Percentiles rank a stretch among this genome's conserved stretches.
These are phyloP conservation scores for Sclerotinia sclerotiorum DNA, from an alignment of 2,329 filamentous ascomycete genomes.

Conservation along the genomic window DNA sequence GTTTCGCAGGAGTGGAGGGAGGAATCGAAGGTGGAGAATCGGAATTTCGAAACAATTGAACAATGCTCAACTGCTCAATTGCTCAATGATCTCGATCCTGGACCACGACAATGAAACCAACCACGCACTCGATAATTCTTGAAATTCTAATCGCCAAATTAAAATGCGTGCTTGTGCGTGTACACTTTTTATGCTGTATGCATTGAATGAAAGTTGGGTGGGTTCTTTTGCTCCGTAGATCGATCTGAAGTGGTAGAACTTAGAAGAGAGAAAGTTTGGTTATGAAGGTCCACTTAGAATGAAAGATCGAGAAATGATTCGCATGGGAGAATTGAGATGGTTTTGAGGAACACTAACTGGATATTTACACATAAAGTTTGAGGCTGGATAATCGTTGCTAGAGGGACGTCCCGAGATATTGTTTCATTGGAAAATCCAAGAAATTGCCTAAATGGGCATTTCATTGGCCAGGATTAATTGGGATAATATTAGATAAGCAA, in stretches of 20 bases:
- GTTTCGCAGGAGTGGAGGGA: slow-evolving; percentile 6
- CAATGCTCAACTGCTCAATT: slow-evolving; percentile 1
- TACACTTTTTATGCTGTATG: slow-evolving; percentile 5
- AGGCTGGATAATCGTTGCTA: slow-evolving; percentile 15
- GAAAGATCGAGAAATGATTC: slow-evolving; percentile 22
- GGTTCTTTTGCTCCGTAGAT: background rate
- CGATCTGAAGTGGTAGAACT: background rate
- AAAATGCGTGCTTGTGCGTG: background rate
- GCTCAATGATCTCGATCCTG: background rate
- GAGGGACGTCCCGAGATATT: background rate
- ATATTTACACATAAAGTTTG: slow-evolving; percentile 18
- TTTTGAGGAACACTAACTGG: slow-evolving; percentile 13
- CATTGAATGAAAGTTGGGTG: slow-evolving; percentile 14
- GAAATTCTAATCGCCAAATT: background rate
- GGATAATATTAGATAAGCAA: slow-evolving; percentile 9
- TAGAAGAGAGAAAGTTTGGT: background rate
- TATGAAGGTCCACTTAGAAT: slow-evolving; percentile 13
- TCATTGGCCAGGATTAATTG: background rate
- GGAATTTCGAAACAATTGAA: slow-evolving; percentile 13
- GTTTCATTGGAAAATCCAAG: background rate
- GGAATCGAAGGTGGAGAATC: slow-evolving; percentile 13
- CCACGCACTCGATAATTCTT: background rate
- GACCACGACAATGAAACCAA: background rate
- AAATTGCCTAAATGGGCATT: background rate
- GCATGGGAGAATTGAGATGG: slow-evolving; percentile 12